A percentile compares a stretch with the other conserved stretches of the same genome.
Evolutionary conservation across 495 filamentous ascomycete species (phyloP).

Genomic region (Aspergillus panamensis): DNA sequence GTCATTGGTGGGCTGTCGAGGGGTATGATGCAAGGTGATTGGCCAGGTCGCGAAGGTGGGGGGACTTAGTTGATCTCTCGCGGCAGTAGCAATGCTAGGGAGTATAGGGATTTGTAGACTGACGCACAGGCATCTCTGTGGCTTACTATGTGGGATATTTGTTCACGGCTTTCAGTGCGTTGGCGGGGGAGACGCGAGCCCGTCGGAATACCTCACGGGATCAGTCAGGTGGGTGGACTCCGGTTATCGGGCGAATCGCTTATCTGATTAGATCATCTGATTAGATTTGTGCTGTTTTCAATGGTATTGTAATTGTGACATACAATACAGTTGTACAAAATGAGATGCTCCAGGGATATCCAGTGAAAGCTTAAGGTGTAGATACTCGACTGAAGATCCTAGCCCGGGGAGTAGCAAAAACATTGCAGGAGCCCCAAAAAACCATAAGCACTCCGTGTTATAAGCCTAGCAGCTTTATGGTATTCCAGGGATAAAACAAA

Average conservation of each 20-base stretch:
- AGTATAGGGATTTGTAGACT: constrained; percentile 10
- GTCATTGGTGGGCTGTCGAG: constrained; percentile 21
- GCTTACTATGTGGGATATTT: constrained; percentile 10
- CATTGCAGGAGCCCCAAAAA: too few relatives aligned
- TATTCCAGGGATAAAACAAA: too few relatives aligned
- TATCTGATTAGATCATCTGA: constrained; percentile 30
- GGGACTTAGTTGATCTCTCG: constrained; percentile 11
- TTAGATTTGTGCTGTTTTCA: constrained; percentile 18
- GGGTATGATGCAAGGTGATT: constrained; percentile 17
- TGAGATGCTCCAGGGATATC: too few relatives aligned
- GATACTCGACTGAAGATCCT: too few relatives aligned
- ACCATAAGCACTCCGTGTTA: too few relatives aligned
- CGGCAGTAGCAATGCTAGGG: not conserved
- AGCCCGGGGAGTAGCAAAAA: too few relatives aligned
- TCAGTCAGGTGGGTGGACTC: constrained; percentile 15
- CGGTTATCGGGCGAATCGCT: constrained; percentile 17
- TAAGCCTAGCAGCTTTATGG: too few relatives aligned
- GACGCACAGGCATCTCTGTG: constrained; percentile 3
- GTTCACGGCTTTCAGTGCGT: not conserved
- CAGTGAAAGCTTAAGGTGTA: too few relatives aligned
- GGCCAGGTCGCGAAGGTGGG: constrained; percentile 13
- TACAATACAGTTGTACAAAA: too few relatives aligned
- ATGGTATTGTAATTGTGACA: too few relatives aligned
- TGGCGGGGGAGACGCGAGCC: not conserved
- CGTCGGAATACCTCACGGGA: not conserved